Evolutionary conservation across 495 filamentous ascomycete species (phyloP), one percentile per base, ranked within the genome.

Genomic region (Aspergillus nidulans): DNA sequence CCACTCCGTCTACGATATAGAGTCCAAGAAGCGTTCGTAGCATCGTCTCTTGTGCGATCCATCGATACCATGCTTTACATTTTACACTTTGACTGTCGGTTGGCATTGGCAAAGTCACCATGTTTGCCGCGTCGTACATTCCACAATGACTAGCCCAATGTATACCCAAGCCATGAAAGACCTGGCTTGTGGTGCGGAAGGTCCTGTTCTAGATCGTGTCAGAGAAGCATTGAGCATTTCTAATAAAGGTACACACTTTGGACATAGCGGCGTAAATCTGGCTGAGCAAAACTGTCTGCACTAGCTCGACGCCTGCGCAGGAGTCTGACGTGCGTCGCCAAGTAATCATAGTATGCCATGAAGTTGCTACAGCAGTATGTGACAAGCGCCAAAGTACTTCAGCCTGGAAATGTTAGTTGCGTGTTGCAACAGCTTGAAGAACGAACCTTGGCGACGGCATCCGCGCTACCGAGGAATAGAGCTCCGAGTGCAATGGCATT

Each of bases 61-160:
- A 49, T 9, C 28, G 26, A 5, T 16, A 26, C 46, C 46, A 49
- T n/a, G 46, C 10, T 0, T 3, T 1, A 3, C 36, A n/a, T 36
- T 36, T 49, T 0, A 3, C 6, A 1, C 13, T 15, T 18, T 25
- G 16, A 19, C n/a, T 10, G 16, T 49, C 46, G 4, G 25, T 13
- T n/a, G 26, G n/a, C 1, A 5, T 21, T 6, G 46, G 28, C 4
- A 49, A 13, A 1, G 46, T 3, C 1, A 20, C 18, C 4, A 5
- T 1, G 9, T 48, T 25, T 1, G 26, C 15, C 12, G 25, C 16
- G 16, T 49, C 46, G 46, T 36, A 49, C 46, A 49, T 49, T 7
- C 46, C 28, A 26, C 46, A 49, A 28, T 49, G 46, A 16, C 46
- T 36, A 28, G 46, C 46, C 46, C 46, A 49, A 20, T 49, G 46